These are phyloP conservation scores for Globisporangium radiosum DNA, from an alignment of 352 stramenopile genomes.

Conservation along the genomic window DNA sequence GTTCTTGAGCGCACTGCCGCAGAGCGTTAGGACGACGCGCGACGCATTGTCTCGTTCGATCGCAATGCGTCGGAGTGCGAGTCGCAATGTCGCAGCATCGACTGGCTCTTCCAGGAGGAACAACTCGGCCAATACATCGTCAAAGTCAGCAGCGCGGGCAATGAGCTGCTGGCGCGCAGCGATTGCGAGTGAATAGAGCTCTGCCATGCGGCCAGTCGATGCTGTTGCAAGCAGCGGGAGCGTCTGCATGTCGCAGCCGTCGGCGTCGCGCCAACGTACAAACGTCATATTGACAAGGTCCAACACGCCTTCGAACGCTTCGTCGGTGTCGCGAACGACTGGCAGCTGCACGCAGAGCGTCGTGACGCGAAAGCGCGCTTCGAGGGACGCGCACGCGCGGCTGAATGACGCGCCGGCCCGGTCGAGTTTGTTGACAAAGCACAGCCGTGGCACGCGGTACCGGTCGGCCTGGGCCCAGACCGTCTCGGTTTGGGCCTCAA, in stretches of 20 bases:
- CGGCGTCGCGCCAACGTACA: constrained; percentile 55
- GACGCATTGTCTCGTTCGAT: constrained; percentile 36
- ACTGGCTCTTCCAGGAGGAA: constrained; percentile 71
- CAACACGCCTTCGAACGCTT: constrained; percentile 55
- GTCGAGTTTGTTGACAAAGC: constrained; percentile 97
- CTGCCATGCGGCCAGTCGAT: constrained; percentile 34
- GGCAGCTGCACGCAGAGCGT: constrained; percentile 64
- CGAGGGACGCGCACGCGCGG: constrained; percentile 74
- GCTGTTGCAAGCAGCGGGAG: constrained; percentile 39
- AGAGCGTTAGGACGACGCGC: constrained; percentile 45
- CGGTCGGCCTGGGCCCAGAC: constrained; percentile 79
- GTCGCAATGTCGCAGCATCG: constrained; percentile 35
- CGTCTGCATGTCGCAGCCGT: constrained; percentile 44
- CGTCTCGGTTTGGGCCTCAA: constrained; percentile 89
- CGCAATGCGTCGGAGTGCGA: constrained; percentile 58
- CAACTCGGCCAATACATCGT: constrained; percentile 66
- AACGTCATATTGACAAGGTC: constrained; percentile 68
- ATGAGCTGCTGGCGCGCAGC: constrained; percentile 52
- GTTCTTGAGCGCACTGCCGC: constrained; percentile 73
- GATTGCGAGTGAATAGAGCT: constrained; percentile 33
- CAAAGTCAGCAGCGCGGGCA: constrained; percentile 56
- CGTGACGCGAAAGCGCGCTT: constrained; percentile 49
- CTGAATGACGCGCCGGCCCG: constrained; percentile 93
- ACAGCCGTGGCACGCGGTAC: constrained; percentile 88
- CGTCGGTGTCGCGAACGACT: constrained; percentile 36